Evolutionary conservation across 2,329 filamentous ascomycete genomes (phyloP).

Genomic region (Helotiales sp.): DNA sequence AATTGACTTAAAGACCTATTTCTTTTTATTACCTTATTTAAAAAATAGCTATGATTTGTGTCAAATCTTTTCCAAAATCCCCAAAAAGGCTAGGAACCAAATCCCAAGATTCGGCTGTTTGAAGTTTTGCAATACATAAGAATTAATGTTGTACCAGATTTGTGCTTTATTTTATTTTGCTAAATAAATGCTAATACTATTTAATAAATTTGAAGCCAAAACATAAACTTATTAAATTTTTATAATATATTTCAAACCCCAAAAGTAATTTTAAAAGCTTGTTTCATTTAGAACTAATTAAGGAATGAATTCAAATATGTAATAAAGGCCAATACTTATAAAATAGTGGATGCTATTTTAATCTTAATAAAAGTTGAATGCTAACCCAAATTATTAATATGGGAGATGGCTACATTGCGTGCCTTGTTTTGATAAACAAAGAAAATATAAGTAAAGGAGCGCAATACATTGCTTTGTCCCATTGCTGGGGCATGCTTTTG

Average conservation of each 20-base stretch:
- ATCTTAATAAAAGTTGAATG: neutral
- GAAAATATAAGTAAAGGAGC: no score
- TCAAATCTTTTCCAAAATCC: neutral
- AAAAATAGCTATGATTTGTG: neutral
- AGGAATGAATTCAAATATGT: no score
- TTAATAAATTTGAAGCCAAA: no score
- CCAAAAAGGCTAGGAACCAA: neutral
- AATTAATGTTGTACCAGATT: neutral
- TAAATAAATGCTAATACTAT: neutral
- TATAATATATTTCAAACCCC: neutral
- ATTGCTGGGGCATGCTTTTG: no score
- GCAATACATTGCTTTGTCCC: no score
- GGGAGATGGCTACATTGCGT: neutral
- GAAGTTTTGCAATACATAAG: neutral
- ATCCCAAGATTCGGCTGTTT: neutral
- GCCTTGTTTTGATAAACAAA: neutral
- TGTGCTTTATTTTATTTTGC: neutral
- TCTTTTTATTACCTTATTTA: neutral
- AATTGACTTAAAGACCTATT: neutral
- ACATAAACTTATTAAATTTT: no score
- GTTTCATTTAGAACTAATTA: no score
- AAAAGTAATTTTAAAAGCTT: neutral
- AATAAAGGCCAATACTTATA: neutral
- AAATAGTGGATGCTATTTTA: neutral
- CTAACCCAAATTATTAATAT: neutral